Evolutionary conservation across 2,329 filamentous ascomycete genomes (phyloP), one percentile per base, ranked within the genome.

Genomic region (Tolypocladium tundrense): DNA sequence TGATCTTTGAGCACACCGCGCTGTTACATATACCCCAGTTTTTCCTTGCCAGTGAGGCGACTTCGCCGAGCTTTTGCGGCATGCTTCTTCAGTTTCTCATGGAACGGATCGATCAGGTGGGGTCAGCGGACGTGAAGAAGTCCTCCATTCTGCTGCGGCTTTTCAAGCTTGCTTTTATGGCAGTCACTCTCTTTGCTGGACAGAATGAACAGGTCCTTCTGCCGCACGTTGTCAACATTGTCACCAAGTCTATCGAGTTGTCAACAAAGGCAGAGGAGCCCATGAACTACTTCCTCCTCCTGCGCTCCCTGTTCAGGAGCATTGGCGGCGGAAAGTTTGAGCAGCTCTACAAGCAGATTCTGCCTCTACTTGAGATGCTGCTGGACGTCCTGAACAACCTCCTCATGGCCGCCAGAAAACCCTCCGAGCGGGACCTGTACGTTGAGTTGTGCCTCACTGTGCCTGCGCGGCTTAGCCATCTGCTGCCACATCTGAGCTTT

Each of bases 131-230:
- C 72, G 87, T 94, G 56, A 91, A 90, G 69, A 96, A 93, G 72
- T 93, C 94, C 0, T 93, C 91, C 7, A 96, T 99, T 53, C 76
- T 99, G 40, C 77, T 99, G 55, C 84, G 95, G 57, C 84, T 99
- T 55, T 99, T 97, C 77, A 99, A 99, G 74, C 76, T 99, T 55
- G 96, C 93, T 0, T 99, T 99, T 72, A 99, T 99, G 94, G 95
- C 95, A 0, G 94, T 99, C 43, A 99, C 94, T 0, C 79, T 99
- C 1, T 99, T 99, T 71, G 91, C 91, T 0, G 81, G 84, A 10
- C 92, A 97, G 68, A 99, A 99, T 66, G 94, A 99, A 73, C 89
- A 94, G 69, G 91, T 99, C 2, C 79, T 99, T 16, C 79, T 97
- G 56, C 95, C 95, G 0, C 94, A 99, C 70, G 93, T 99, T 55